These are phyloP conservation scores for Colletotrichum sidae DNA, from an alignment of 2,329 filamentous ascomycete species.

Conservation along the genomic window DNA sequence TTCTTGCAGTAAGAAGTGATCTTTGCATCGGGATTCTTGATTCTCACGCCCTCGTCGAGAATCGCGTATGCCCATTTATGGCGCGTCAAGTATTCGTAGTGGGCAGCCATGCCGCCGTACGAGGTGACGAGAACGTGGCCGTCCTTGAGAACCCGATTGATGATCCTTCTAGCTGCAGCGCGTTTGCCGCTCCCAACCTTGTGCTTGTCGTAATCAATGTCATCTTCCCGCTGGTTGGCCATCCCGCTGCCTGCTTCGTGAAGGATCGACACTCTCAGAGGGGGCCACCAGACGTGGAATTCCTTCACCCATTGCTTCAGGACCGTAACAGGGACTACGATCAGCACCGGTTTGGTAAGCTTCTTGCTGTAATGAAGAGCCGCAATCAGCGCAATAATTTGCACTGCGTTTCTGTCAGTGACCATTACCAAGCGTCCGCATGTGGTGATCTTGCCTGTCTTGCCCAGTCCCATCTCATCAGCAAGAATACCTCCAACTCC, in stretches of 20 bases:
- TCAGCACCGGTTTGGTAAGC: slow-evolving; percentile 85
- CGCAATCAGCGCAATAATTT: slow-evolving; percentile 81
- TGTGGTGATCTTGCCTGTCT: slow-evolving; percentile 66
- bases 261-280: slow-evolving; percentile 93
- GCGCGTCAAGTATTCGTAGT: slow-evolving; percentile 83
- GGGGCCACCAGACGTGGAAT: slow-evolving; percentile 99
- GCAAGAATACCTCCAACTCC: slow-evolving; percentile 94
- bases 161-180: slow-evolving; percentile 81
- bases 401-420: slow-evolving; percentile 51
- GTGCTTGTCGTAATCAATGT: slow-evolving; percentile 60
- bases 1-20: slow-evolving; percentile 98
- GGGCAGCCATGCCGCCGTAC: slow-evolving; percentile 95
- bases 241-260: slow-evolving; percentile 97
- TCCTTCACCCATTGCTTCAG: slow-evolving; percentile 99
- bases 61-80: slow-evolving; percentile 94
- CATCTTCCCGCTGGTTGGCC: slow-evolving; percentile 80
- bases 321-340: slow-evolving; percentile 94
- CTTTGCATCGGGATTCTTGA: slow-evolving; percentile 93
- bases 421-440: not conserved
- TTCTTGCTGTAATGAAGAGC: slow-evolving; percentile 92
- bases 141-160: slow-evolving; percentile 82
- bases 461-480: slow-evolving; percentile 99
- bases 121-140: slow-evolving; percentile 96
- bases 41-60: slow-evolving; percentile 97
- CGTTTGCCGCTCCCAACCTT: slow-evolving; percentile 50